phyloP scores from a whole-genome alignment of 805 yeast genomes.

The Lipomyces starkeyi region DNA sequence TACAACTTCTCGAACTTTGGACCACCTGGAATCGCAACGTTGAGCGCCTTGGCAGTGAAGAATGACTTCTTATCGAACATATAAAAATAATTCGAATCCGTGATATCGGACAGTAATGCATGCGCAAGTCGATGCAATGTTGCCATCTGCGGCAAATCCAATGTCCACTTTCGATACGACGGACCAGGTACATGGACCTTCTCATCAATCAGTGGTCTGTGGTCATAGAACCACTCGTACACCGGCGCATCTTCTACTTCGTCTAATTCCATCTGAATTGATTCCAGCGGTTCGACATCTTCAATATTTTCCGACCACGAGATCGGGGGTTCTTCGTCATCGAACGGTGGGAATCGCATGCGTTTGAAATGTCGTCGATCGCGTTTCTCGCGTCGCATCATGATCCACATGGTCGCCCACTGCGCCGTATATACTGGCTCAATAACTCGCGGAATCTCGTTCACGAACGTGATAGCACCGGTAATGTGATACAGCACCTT shows the following conservation, averaged over 20 bases:
- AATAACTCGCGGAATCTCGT: constrained; percentile 88
- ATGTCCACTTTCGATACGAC: constrained; percentile 74
- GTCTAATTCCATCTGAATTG: constrained; percentile 71
- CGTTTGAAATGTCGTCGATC: constrained; percentile 89
- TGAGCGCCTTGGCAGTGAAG: constrained; percentile 88
- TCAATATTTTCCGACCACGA: constrained; percentile 82
- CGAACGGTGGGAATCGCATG: constrained; percentile 93
- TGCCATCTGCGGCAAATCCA: constrained; percentile 66
- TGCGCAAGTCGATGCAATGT: constrained; percentile 68
- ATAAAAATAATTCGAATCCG: constrained; percentile 66
- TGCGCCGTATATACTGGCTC: constrained; percentile 92
- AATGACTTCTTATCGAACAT: constrained; percentile 81
- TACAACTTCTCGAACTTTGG: constrained; percentile 91
- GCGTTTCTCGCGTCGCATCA: constrained; percentile 92
- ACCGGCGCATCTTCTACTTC: constrained; percentile 65
- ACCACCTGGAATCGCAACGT: constrained; percentile 90
- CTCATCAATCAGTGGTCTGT: constrained; percentile 70
- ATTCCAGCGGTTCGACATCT: constrained; percentile 72
- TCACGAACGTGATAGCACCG: constrained; percentile 95
- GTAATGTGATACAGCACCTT: constrained; percentile 85
- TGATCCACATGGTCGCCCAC: constrained; percentile 93
- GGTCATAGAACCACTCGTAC: constrained; percentile 80
- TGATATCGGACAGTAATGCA: constrained; percentile 68
- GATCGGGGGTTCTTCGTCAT: constrained; percentile 95
- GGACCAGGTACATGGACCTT: constrained; percentile 68